Evolutionary conservation across 257 asterid species (phyloP).

Genomic region (Ilex asprella): DNA sequence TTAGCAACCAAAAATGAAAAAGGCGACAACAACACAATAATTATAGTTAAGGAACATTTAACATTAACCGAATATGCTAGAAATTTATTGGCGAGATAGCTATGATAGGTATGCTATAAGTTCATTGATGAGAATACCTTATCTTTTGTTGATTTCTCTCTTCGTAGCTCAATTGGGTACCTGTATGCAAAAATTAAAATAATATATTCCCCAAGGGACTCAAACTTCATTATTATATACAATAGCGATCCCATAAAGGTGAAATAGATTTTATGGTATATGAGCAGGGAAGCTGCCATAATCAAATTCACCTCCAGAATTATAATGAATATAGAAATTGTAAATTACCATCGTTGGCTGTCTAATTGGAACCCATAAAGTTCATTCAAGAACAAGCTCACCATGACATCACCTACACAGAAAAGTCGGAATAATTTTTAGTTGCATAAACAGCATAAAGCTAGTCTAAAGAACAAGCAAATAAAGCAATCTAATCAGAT

Average conservation of each 20-base stretch:
- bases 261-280: too few relatives aligned
- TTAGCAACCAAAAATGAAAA: too few relatives aligned
- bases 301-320: constrained; percentile 3
- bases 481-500: not conserved
- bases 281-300: not conserved
- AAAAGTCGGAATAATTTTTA: constrained; percentile 1
- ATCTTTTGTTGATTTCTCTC: constrained; percentile 76
- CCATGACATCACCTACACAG: constrained; percentile 75
- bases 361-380: constrained; percentile 96
- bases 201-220: not conserved
- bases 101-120: not conserved
- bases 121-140: constrained; percentile 43
- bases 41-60: too few relatives aligned
- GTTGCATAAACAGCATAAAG: not conserved
- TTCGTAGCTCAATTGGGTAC: constrained; percentile 95
- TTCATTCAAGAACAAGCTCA: constrained; percentile 97
- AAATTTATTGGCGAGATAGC: too few relatives aligned
- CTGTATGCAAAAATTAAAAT: constrained; percentile 22
- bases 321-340: not conserved
- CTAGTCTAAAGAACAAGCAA: constrained; percentile 6
- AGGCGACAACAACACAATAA: too few relatives aligned
- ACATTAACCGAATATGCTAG: too few relatives aligned
- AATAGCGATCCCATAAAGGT: too few relatives aligned
- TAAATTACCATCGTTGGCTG: constrained; percentile 78
- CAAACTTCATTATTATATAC: too few relatives aligned